Conservation (phyloP, 345 rosid species). For the Lumnitzera littorea region DNA sequence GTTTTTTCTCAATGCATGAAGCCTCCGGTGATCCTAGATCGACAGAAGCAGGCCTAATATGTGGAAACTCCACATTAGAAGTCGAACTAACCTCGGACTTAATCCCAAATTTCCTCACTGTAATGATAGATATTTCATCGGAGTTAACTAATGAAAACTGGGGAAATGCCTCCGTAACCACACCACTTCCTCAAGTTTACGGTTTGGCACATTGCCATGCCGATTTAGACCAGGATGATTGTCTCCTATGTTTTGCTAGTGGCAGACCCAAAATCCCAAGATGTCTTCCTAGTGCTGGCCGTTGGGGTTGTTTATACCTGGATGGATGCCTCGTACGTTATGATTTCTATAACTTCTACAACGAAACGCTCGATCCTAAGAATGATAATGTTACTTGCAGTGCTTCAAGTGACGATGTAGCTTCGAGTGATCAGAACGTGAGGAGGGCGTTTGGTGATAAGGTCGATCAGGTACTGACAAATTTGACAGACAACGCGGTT, state of each 20-base stretch:
- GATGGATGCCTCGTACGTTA: conserved; percentile 68
- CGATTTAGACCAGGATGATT: conserved; percentile 55
- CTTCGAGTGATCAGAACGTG: not conserved
- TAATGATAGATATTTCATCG: conserved; percentile 31
- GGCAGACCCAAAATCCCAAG: conserved; percentile 46
- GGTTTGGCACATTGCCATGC: conserved; percentile 48
- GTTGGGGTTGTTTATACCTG: conserved; percentile 36
- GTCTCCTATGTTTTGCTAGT: conserved; percentile 54
- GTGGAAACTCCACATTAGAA: conserved; percentile 12
- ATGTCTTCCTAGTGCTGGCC: conserved; percentile 40
- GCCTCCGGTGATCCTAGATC: conserved; percentile 32
- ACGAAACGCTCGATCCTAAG: conserved; percentile 25
- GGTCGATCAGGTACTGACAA: conserved; percentile 9
- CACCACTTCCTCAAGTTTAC: conserved; percentile 19
- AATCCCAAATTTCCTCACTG: conserved; percentile 37
- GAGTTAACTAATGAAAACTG: conserved; percentile 19
- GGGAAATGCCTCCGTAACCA: conserved; percentile 21
- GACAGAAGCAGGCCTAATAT: conserved; percentile 29
- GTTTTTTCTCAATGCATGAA: not conserved
- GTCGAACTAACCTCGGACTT: not conserved
- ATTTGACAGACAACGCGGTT: conserved; percentile 5
- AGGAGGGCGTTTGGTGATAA: not conserved
- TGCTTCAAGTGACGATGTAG: not conserved
- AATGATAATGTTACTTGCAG: conserved; percentile 28
- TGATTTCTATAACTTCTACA: conserved; percentile 43